Evolutionary conservation across 768 basidiomycete species (phyloP).

Genomic region (Termitomyces sp.): DNA sequence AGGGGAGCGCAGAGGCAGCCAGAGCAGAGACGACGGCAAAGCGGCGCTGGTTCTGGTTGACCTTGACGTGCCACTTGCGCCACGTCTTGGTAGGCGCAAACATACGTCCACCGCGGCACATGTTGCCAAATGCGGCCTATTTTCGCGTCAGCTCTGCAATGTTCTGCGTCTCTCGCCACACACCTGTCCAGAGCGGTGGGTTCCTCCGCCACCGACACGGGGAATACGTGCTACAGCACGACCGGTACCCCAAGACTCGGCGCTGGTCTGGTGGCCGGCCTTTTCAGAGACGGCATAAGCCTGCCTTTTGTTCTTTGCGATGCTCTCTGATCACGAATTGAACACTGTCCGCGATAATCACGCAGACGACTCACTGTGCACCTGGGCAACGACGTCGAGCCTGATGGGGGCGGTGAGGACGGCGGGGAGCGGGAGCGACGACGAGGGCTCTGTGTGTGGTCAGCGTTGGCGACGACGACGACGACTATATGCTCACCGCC

Average conservation of each 20-base stretch:
- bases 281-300: constrained; percentile 95
- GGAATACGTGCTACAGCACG: constrained; percentile 99
- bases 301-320: constrained; percentile 97
- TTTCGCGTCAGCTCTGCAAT: constrained; percentile 1
- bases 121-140: constrained; percentile 99
- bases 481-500: constrained; percentile 51
- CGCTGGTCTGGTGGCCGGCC: constrained; percentile 98
- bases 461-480: background rate
- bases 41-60: constrained; percentile 98
- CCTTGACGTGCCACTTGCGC: constrained; percentile 99
- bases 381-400: constrained; percentile 96
- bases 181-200: constrained; percentile 96
- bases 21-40: constrained; percentile 97
- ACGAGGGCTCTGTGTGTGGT: constrained; percentile 60
- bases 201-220: constrained; percentile 98
- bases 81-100: constrained; percentile 99
- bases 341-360: background rate
- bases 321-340: constrained; percentile 61
- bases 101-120: constrained; percentile 99
- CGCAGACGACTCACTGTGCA: constrained; percentile 79
- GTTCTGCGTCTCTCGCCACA: constrained; percentile 14
- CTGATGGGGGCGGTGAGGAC: constrained; percentile 98
- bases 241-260: constrained; percentile 99
- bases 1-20: constrained; percentile 95
- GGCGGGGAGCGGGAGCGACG: constrained; percentile 89